Base-by-base conservation (phyloP, 2,329 filamentous ascomycete species). In the Pseudogymnoascus sp. region DNA sequence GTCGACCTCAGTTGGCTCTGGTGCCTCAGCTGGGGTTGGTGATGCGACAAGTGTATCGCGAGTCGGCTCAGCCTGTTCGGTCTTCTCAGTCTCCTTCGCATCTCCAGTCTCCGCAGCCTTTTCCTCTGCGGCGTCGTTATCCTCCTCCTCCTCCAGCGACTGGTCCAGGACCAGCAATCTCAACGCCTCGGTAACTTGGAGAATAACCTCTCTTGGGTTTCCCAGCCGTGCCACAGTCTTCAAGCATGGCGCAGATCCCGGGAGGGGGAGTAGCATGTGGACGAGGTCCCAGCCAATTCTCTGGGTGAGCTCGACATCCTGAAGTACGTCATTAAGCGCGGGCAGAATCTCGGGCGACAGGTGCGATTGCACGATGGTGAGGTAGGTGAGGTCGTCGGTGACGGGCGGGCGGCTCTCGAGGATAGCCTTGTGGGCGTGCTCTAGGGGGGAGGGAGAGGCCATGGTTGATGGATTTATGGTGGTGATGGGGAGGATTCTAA, bases 211-310 rank as follows among this genome's bases (percentile, higher is more conserved):
- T 60, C 90, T 81, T 1, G 90, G 90, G 72, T 93, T 95, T 60
- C 90, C 90, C 40, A 91, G 80, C 23, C 87, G 83, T 33, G 90
- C 90, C 61, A 93, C 86, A 31, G 87, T 89, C 72, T 88, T 83
- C 15, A 93, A 79, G 71, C 90, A 92, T 56, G 61, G 37, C 67
- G 80, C 75, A n/a, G 87, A 88, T 11, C 82, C 85, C 1, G 88
- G 80, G 4, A 91, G 76, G 37, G 84, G 80, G 23, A 92, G 80
- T 4, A 95, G 82, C 70, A 91, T 84, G 71, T 89, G 87, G 21
- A 95, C 87, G 61, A 93, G 77, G 73, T 95, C 90, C 90, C 90
- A 95, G 60, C 90, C 90, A 69, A 93, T 92, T 63, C 91, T 88
- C 65, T 83, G 83, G 2, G 89, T 90, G 63, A 93, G 78, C 64